Evolutionary conservation across 2,329 filamentous ascomycete genomes (phyloP).

Genomic region (Anisogramma anomala): DNA sequence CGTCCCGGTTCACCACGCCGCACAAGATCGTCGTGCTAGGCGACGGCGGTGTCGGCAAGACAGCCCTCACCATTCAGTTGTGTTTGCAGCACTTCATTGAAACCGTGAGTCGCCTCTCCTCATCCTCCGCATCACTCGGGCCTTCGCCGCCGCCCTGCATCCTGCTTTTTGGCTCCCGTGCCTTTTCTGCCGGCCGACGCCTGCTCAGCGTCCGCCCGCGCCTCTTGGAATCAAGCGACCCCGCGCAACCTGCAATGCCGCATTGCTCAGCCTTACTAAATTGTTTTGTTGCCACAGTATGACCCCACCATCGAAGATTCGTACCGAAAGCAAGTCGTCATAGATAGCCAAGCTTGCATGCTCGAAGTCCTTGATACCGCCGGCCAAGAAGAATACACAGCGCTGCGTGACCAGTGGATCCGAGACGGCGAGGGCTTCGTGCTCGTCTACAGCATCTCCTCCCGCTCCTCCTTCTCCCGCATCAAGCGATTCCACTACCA

Average conservation of each 20-base stretch:
- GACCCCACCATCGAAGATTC: conserved; percentile 83
- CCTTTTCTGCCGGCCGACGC: neutral
- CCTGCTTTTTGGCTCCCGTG: neutral
- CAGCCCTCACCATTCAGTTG: conserved; percentile 87
- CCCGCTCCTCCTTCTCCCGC: conserved; percentile 83
- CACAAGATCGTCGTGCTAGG: conserved; percentile 94
- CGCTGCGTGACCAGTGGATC: conserved; percentile 95
- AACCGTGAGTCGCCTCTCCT: conserved; percentile 46
- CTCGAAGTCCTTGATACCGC: conserved; percentile 94
- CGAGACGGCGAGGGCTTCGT: conserved; percentile 96
- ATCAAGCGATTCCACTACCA: conserved; percentile 95
- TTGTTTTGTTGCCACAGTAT: too few relatives aligned
- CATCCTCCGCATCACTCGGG: neutral
- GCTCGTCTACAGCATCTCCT: conserved; percentile 96
- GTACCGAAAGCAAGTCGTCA: conserved; percentile 81
- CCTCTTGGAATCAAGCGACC: too few relatives aligned
- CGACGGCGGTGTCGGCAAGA: conserved; percentile 90
- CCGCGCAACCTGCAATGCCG: too few relatives aligned
- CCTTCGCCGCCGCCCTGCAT: neutral
- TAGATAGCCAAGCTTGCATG: conserved; percentile 93
- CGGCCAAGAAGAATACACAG: conserved; percentile 97
- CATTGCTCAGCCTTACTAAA: too few relatives aligned
- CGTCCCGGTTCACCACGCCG: conserved; percentile 60
- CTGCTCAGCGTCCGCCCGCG: neutral
- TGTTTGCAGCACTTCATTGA: conserved; percentile 98